Conservation (phyloP, 2,329 filamentous ascomycete species). For the Nemania diffusa region DNA sequence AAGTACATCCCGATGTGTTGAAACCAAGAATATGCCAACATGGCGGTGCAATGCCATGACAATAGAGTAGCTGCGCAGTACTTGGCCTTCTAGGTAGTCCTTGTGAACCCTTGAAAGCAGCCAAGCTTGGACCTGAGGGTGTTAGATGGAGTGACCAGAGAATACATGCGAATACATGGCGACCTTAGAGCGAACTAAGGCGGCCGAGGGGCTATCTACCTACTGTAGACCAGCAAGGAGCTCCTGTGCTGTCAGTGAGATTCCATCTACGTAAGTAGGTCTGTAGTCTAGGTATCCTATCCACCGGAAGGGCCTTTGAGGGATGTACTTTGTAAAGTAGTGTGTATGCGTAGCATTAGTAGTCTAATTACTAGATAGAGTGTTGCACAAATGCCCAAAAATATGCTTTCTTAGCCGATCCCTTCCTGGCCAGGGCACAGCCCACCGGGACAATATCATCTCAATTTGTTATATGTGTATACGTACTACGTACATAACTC, state of each 20-base stretch:
- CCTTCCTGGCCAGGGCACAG: conserved; percentile 19
- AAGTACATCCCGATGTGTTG: not conserved
- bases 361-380: conserved; percentile 1
- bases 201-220: conserved; percentile 12
- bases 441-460: conserved; percentile 12
- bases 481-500: too few species aligned
- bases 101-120: conserved; percentile 13
- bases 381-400: conserved; percentile 32
- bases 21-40: conserved; percentile 16
- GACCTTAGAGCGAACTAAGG: conserved; percentile 22
- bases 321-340: conserved; percentile 16
- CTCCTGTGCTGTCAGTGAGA: conserved; percentile 22
- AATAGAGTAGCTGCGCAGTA: conserved; percentile 25
- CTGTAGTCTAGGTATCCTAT: too few species aligned
- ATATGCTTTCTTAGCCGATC: conserved; percentile 22
- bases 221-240: conserved; percentile 18
- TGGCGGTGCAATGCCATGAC: conserved; percentile 32
- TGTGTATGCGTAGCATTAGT: not conserved
- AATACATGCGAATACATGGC: conserved; percentile 33
- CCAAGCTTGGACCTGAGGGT: conserved; percentile 25
- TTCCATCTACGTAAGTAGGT: conserved; percentile 25
- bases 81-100: conserved; percentile 25
- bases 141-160: conserved; percentile 27
- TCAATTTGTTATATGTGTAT: not conserved
- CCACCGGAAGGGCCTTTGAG: conserved; percentile 15